These are phyloP conservation scores for Podochytrium sp. DNA, from an alignment of 192 early-diverging fungal genomes.

Conservation along the genomic window DNA sequence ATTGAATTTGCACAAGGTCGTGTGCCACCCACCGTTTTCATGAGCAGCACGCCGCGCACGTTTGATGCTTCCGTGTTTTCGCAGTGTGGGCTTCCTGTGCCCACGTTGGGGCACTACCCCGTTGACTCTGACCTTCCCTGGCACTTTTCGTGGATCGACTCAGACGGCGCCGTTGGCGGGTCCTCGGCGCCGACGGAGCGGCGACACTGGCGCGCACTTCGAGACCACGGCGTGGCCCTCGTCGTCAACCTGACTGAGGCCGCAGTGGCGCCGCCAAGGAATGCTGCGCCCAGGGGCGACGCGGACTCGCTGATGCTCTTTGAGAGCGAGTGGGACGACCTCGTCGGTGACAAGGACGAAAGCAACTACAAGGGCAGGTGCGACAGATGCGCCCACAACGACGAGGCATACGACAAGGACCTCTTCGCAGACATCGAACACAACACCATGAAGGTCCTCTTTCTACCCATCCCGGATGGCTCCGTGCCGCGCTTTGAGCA, in stretches of 20 bases:
- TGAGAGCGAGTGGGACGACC: not conserved
- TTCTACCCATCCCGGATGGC: slow-evolving; percentile 53
- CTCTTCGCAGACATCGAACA: slow-evolving; percentile 43
- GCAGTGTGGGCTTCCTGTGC: not conserved
- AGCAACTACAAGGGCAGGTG: not conserved
- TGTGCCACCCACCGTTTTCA: too few species aligned
- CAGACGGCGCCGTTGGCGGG: slow-evolving; percentile 48
- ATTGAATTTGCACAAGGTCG: too few species aligned
- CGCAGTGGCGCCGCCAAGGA: slow-evolving; percentile 31
- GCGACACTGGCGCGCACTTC: slow-evolving; percentile 42
- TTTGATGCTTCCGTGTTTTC: not conserved
- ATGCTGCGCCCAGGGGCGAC: not conserved
- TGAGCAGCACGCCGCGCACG: too few species aligned
- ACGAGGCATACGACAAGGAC: slow-evolving; percentile 37
- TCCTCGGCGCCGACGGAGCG: slow-evolving; percentile 47
- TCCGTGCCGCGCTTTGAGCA: slow-evolving; percentile 41
- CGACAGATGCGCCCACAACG: slow-evolving; percentile 21
- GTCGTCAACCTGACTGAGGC: slow-evolving; percentile 55
- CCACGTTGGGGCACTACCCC: slow-evolving; percentile 37
- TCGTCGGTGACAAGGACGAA: not conserved
- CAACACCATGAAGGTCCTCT: slow-evolving; percentile 39
- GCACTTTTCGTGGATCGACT: slow-evolving; percentile 52
- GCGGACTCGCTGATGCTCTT: slow-evolving; percentile 13
- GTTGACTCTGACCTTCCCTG: slow-evolving; percentile 43
- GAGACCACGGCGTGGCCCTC: slow-evolving; percentile 38